These are phyloP conservation scores for Lanmaoa rubissima DNA, from an alignment of 768 basidiomycete genomes.

Conservation along the genomic window DNA sequence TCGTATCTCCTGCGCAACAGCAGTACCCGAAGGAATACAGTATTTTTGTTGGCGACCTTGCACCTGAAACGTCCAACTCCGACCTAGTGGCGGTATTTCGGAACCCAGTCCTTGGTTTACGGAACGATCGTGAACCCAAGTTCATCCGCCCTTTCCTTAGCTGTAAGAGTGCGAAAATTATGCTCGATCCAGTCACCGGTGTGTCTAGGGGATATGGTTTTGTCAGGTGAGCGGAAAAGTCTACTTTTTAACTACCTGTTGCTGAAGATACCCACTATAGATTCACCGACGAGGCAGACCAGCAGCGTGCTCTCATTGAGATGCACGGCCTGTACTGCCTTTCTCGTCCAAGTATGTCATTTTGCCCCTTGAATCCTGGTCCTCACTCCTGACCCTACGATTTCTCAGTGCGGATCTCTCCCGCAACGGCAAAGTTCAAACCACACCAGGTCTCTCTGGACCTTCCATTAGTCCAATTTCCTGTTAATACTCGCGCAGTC, in stretches of 20 bases:
- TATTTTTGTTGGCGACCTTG: constrained; percentile 93
- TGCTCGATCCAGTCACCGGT: constrained; percentile 88
- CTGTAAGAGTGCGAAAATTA: constrained; percentile 95
- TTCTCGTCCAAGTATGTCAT: constrained; percentile 76
- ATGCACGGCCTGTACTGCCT: constrained; percentile 91
- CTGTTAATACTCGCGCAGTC: constrained; percentile 24
- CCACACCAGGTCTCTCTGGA: constrained; percentile 48
- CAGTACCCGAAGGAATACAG: constrained; percentile 85
- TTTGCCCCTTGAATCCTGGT: not conserved
- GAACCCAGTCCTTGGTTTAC: constrained; percentile 81
- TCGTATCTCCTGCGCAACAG: constrained; percentile 38
- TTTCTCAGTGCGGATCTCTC: constrained; percentile 79
- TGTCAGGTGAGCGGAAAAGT: constrained; percentile 58
- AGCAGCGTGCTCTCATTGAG: constrained; percentile 85
- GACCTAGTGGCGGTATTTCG: constrained; percentile 93
- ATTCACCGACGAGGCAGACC: constrained; percentile 86
- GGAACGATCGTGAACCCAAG: constrained; percentile 84
- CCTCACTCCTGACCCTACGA: constrained; percentile 30
- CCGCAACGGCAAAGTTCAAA: constrained; percentile 87
- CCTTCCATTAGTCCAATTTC: constrained; percentile 47
- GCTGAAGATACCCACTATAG: constrained; percentile 36
- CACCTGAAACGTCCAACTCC: constrained; percentile 91
- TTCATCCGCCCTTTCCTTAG: constrained; percentile 86
- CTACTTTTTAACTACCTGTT: constrained; percentile 5
- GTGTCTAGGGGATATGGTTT: constrained; percentile 91